Conservation (phyloP, 2,329 filamentous ascomycete genomes). For the Metarhizium guizhouense region DNA sequence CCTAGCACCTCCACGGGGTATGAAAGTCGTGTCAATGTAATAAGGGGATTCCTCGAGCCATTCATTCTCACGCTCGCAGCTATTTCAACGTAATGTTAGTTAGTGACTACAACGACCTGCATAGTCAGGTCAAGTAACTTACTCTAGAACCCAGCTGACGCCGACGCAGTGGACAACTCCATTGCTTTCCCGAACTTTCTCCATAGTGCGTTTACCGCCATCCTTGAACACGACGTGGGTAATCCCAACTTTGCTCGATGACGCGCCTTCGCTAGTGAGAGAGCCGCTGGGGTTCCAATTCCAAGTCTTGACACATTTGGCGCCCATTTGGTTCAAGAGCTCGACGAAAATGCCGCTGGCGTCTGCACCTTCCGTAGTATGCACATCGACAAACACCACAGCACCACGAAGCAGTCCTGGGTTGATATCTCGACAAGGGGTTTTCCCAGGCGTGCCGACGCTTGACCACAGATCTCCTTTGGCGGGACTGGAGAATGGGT, state of each 20-base stretch:
- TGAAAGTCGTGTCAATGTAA: conserved; percentile 54
- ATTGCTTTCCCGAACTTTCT: conserved; percentile 65
- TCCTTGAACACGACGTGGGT: conserved; percentile 91
- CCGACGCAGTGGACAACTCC: conserved; percentile 80
- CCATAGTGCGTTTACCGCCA: conserved; percentile 68
- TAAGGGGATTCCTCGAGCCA: conserved; percentile 70
- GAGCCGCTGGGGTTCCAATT: conserved; percentile 52
- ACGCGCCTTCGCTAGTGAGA: conserved; percentile 21
- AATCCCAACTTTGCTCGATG: conserved; percentile 55
- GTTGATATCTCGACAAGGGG: conserved; percentile 45
- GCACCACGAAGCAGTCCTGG: conserved; percentile 55
- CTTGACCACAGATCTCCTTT: conserved; percentile 45
- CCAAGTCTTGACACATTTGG: conserved; percentile 69
- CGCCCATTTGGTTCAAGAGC: conserved; percentile 72
- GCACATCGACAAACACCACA: conserved; percentile 75
- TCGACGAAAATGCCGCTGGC: conserved; percentile 75
- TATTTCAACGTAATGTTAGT: conserved; percentile 22
- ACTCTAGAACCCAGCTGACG: conserved; percentile 83
- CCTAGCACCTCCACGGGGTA: conserved; percentile 62
- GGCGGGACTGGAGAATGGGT: conserved; percentile 20
- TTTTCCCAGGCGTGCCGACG: conserved; percentile 46
- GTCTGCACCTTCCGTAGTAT: conserved; percentile 72
- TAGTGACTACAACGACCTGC: conserved; percentile 11
- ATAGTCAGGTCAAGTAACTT: conserved; percentile 34
- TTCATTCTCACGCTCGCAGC: conserved; percentile 65